These are phyloP conservation scores for Nakazawaea laoshanensis DNA, from an alignment of 805 yeast species.

Conservation along the genomic window DNA sequence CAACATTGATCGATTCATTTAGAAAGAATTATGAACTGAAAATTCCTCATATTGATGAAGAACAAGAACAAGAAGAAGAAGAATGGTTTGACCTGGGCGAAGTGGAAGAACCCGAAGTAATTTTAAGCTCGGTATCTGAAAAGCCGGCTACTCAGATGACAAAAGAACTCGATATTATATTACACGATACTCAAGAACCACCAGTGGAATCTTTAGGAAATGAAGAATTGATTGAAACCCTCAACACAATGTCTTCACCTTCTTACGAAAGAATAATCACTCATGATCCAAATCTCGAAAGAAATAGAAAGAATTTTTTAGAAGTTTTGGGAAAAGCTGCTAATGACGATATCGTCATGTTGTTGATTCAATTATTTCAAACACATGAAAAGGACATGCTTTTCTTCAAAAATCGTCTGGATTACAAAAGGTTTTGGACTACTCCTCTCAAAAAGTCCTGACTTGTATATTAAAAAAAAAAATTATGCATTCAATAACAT, in stretches of 20 bases:
- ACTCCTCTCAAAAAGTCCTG: neutral
- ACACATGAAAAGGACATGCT: neutral
- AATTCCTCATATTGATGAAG: neutral
- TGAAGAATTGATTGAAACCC: neutral
- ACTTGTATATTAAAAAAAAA: neutral
- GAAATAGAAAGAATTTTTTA: slow-evolving; percentile 3
- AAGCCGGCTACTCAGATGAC: neutral
- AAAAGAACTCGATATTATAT: neutral
- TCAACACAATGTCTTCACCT: neutral
- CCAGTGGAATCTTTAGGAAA: neutral
- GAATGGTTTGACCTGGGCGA: slow-evolving; percentile 4
- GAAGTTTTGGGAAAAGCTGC: slow-evolving; percentile 4
- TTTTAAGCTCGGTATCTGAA: neutral
- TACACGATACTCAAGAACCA: neutral
- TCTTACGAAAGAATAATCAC: neutral
- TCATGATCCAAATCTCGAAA: neutral
- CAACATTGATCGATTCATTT: slow-evolving; percentile 2
- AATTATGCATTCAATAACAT: too few relatives aligned
- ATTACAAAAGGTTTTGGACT: slow-evolving; percentile 4
- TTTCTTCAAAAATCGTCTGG: slow-evolving; percentile 1
- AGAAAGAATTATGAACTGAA: neutral
- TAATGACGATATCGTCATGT: slow-evolving; percentile 3
- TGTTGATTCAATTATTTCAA: slow-evolving; percentile 6
- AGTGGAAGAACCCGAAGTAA: neutral
- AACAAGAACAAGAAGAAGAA: too few relatives aligned